Conservation (phyloP, 2,329 filamentous ascomycete species). For the Cladophialophora carrionii region DNA sequence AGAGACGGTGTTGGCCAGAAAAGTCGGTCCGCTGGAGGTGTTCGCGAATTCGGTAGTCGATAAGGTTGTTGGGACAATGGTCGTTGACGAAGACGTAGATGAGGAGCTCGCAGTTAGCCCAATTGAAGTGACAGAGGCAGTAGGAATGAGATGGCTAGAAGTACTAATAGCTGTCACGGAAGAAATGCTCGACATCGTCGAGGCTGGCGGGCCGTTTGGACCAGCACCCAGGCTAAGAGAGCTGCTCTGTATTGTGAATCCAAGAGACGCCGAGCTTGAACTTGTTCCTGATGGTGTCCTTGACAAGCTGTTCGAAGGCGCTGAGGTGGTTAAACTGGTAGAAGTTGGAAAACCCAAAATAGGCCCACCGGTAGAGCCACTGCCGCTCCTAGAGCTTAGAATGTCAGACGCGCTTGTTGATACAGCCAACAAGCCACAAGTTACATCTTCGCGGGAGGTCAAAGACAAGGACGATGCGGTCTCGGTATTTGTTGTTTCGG, state of each 20-base stretch:
- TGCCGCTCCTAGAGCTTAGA: not conserved
- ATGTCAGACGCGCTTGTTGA: not conserved
- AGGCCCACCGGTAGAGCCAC: not conserved
- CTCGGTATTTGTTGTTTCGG: not conserved
- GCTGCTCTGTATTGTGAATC: not conserved
- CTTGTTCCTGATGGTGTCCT: not conserved
- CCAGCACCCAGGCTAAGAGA: not conserved
- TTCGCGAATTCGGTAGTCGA: not conserved
- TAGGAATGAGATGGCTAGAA: not conserved
- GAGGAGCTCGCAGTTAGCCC: not conserved
- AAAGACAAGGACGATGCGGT: not conserved
- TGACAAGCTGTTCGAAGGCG: not conserved
- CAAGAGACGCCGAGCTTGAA: not conserved
- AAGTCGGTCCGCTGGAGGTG: not conserved
- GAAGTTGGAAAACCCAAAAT: constrained; percentile 5
- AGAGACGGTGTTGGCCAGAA: not conserved
- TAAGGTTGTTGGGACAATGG: not conserved
- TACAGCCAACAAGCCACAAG: not conserved
- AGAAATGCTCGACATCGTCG: not conserved
- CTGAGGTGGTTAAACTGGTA: constrained; percentile 4
- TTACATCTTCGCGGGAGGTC: not conserved
- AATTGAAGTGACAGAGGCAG: not conserved
- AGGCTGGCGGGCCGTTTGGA: not conserved
- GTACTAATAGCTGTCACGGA: not conserved
- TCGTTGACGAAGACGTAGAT: not conserved